These are phyloP conservation scores for Helianthus annuus DNA, from an alignment of 129 eudicot genomes.

Conservation along the genomic window HanXRQr2.0-SUNRISE NC_035440.2:82801583-82802082, in stretches of 20 bases:
- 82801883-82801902: not conserved
- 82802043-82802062: too few species aligned
- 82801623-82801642: slow-evolving; percentile 26
- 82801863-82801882: not conserved
- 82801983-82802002: not conserved
- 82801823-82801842: not conserved
- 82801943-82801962: not conserved
- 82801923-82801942: slow-evolving; percentile 2
- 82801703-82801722: slow-evolving; percentile 3
- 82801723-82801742: not conserved
- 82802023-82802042: too few species aligned
- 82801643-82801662: slow-evolving; percentile 21
- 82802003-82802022: too few species aligned
- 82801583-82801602: not conserved
- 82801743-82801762: too few species aligned
- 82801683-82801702: slow-evolving; percentile 27
- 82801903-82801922: too few species aligned
- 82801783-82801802: too few species aligned
- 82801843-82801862: not conserved
- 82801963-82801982: not conserved
- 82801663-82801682: slow-evolving; percentile 37
- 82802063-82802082: too few species aligned
- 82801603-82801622: slow-evolving; percentile 28
- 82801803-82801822: not conserved
- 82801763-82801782: too few species aligned